Evolutionary conservation across 768 basidiomycete species (phyloP).

Genomic region (Rhodotorula toruloides): DNA sequence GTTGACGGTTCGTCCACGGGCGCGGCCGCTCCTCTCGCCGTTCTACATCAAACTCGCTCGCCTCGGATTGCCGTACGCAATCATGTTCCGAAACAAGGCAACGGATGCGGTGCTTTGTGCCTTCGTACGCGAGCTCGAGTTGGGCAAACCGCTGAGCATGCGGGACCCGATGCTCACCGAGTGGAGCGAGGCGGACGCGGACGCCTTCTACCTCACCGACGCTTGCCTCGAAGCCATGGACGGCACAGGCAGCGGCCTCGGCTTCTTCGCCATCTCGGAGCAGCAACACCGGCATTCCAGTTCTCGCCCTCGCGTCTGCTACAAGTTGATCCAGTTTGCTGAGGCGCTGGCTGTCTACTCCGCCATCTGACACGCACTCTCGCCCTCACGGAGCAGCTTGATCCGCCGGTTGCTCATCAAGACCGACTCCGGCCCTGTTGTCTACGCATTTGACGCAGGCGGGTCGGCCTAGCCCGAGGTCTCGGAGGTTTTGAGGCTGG

Average conservation of each 20-base stretch:
- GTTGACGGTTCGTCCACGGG: neutral
- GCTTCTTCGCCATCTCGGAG: neutral
- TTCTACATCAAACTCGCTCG: neutral
- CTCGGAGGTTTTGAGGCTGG: neutral
- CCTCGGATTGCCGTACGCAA: no score
- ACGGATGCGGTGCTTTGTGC: neutral
- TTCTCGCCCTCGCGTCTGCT: neutral
- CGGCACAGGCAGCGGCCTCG: neutral
- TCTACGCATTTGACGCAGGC: neutral
- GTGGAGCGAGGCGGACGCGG: neutral
- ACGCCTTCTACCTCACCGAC: neutral
- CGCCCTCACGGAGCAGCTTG: no score
- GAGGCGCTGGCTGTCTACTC: neutral
- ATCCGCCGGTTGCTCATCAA: neutral
- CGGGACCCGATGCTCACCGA: neutral
- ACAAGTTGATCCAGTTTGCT: neutral
- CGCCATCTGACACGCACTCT: neutral
- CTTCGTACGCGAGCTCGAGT: neutral
- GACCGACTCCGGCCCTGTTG: neutral
- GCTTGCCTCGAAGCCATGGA: neutral
- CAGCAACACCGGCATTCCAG: neutral
- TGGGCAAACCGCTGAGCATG: neutral
- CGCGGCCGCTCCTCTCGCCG: neutral
- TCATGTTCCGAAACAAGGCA: neutral
- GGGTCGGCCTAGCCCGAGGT: neutral